These are phyloP conservation scores for Cercospora citrullina DNA, from an alignment of 2,329 filamentous ascomycete species.

Conservation along the genomic window DNA sequence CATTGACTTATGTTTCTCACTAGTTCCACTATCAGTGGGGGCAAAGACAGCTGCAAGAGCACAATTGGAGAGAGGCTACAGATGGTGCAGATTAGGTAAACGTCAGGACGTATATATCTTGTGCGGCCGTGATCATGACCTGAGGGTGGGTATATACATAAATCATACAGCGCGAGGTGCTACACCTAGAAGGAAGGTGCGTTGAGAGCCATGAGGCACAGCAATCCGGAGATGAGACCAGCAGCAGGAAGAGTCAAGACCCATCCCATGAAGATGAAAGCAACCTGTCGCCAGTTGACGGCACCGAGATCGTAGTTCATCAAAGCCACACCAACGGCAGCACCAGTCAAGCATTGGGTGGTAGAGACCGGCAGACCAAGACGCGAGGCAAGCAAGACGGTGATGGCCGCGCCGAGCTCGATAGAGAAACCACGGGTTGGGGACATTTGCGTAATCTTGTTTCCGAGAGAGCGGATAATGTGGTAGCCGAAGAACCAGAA, in stretches of 20 bases:
- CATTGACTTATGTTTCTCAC: not conserved
- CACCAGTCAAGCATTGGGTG: conserved; percentile 62
- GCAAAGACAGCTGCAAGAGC: not conserved
- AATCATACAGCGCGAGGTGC: not conserved
- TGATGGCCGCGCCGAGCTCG: conserved; percentile 62
- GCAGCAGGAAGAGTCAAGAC: conserved; percentile 58
- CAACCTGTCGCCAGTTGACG: conserved; percentile 63
- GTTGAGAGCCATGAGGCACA: conserved; percentile 56
- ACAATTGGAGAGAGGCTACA: not conserved
- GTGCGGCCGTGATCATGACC: not conserved
- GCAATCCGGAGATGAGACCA: conserved; percentile 57
- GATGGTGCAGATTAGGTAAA: not conserved
- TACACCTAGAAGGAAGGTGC: conserved; percentile 10
- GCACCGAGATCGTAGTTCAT: conserved; percentile 58
- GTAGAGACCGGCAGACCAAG: conserved; percentile 63
- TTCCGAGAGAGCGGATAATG: conserved; percentile 62
- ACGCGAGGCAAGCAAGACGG: conserved; percentile 62
- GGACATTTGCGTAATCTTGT: conserved; percentile 60
- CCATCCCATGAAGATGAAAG: conserved; percentile 61
- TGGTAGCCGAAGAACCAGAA: conserved; percentile 64
- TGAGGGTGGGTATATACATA: not conserved
- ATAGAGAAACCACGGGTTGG: conserved; percentile 60
- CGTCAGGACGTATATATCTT: not conserved
- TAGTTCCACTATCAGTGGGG: not conserved
- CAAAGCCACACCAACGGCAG: conserved; percentile 61